These are phyloP conservation scores for Boletus vinaceobasis DNA, from an alignment of 768 basidiomycete genomes.

Conservation along the genomic window DNA sequence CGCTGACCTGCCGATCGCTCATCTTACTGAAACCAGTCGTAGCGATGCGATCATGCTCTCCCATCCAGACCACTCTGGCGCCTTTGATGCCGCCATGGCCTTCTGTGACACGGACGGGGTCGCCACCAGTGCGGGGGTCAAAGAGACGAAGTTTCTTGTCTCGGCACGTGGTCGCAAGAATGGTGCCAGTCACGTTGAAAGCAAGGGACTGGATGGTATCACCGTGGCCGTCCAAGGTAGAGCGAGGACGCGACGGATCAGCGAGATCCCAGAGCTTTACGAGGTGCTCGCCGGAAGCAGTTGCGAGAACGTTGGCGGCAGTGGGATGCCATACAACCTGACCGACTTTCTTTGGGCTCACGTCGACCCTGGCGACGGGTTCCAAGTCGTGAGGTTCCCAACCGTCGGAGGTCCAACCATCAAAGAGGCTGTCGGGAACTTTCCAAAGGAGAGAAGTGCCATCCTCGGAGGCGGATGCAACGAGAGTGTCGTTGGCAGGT, in stretches of 20 bases:
- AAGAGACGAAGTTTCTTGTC: conserved; percentile 92
- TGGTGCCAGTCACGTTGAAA: conserved; percentile 77
- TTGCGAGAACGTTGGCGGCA: conserved; percentile 81
- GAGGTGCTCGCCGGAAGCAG: conserved; percentile 76
- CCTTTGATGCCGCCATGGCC: conserved; percentile 95
- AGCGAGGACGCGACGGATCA: conserved; percentile 59
- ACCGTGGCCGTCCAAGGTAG: conserved; percentile 67
- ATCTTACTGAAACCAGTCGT: conserved; percentile 97
- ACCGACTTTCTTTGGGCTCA: conserved; percentile 83
- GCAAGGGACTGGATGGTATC: conserved; percentile 86
- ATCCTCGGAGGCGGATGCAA: conserved; percentile 92
- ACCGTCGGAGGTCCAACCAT: conserved; percentile 79
- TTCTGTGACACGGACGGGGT: conserved; percentile 79
- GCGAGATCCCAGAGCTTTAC: conserved; percentile 92
- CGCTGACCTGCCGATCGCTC: conserved; percentile 85
- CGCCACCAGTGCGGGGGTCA: conserved; percentile 79
- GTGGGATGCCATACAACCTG: conserved; percentile 94
- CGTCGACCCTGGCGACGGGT: conserved; percentile 78
- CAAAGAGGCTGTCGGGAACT: conserved; percentile 63
- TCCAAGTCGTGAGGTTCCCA: conserved; percentile 85
- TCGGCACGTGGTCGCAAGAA: conserved; percentile 85
- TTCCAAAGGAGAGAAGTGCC: conserved; percentile 93
- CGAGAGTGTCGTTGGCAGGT: conserved; percentile 86
- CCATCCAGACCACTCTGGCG: conserved; percentile 86
- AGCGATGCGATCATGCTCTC: conserved; percentile 80